Base-by-base conservation (phyloP, 345 rosid genomes). In the Combretum micranthum region DNA sequence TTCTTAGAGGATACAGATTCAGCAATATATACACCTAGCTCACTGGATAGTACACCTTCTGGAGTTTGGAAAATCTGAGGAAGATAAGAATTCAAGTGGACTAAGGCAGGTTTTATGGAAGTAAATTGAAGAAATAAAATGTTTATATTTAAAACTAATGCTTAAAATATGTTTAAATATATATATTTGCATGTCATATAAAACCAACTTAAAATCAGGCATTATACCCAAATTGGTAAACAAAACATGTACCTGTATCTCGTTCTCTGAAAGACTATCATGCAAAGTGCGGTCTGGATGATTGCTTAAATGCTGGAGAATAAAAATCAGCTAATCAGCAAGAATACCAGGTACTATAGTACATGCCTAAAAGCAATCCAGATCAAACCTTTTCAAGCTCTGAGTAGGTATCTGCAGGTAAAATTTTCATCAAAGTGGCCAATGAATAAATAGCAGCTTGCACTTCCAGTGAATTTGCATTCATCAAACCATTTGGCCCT, bases 21-120 rank as follows among this genome's bases (percentile, higher is more conserved):
- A 45, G 97, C 83, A 73, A 93, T 77, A 80, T 88, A 93, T 50
- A 93, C 71, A 63, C 96, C 97, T 79, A 63, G 85, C 72, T 93
- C 97, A 65, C 71, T 85, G 46, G 86, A 85, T 61, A 93, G 96
- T 73, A 80, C 79, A 64, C 97, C 96, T 66, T 85, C 99, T 59
- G 99, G 96, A 45, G 97, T 89, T 52, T 52, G 77, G 59, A 86
- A 93, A 68, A 93, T 79, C 97, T 93, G 74, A 56, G 59, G 64
- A 47, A 72, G 50, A 44, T 63, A 49, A 26, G 66, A 21, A 52
- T 46, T 44, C 50, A 32, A 32, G 39, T 32, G 9, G 9, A 32
- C 9, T 5, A 32, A 32, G 39, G 9, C 9, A 32, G 39, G 9
- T 32, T 5, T 32, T 4, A 32, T 7, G 9, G 9, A 32, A 4